phyloP scores from a whole-genome alignment of 192 early-diverging fungal species.

The Coemansia sp. region DNA sequence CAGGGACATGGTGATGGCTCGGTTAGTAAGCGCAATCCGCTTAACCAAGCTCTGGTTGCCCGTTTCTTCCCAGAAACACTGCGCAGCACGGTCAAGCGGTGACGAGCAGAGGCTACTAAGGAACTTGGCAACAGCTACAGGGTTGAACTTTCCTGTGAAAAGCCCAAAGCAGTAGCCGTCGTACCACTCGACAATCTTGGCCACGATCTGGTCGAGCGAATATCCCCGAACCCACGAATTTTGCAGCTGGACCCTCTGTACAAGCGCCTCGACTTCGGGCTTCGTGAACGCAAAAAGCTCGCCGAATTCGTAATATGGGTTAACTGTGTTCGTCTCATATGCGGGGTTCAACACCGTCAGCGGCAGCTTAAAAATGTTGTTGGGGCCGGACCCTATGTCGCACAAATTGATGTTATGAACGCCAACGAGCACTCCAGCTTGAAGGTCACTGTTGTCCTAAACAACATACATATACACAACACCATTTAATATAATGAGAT shows the following conservation, averaged over 20 bases:
- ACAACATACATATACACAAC: background rate
- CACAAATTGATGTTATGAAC: slow-evolving; percentile 1
- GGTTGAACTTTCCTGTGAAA: too few relatives aligned
- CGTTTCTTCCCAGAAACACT: background rate
- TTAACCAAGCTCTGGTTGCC: background rate
- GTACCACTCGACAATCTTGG: slow-evolving; percentile 6
- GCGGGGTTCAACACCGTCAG: background rate
- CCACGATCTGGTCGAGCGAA: background rate
- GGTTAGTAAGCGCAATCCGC: background rate
- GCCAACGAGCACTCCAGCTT: slow-evolving; percentile 5
- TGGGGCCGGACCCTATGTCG: slow-evolving; percentile 2
- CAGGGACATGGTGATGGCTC: background rate
- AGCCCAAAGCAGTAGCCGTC: slow-evolving; percentile 12
- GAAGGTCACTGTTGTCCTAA: slow-evolving; percentile 3
- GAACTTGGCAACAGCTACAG: background rate
- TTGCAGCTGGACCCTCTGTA: background rate
- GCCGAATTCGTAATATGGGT: background rate
- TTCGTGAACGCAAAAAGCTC: background rate
- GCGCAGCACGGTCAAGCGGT: background rate
- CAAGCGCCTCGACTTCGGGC: background rate
- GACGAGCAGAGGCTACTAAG: background rate
- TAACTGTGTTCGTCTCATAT: background rate
- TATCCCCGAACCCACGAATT: background rate
- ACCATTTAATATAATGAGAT: background rate
- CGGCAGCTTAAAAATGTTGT: background rate